Conservation (phyloP, 1,284 basidiomycete genomes). For the Ceratobasidium sp. region DNA sequence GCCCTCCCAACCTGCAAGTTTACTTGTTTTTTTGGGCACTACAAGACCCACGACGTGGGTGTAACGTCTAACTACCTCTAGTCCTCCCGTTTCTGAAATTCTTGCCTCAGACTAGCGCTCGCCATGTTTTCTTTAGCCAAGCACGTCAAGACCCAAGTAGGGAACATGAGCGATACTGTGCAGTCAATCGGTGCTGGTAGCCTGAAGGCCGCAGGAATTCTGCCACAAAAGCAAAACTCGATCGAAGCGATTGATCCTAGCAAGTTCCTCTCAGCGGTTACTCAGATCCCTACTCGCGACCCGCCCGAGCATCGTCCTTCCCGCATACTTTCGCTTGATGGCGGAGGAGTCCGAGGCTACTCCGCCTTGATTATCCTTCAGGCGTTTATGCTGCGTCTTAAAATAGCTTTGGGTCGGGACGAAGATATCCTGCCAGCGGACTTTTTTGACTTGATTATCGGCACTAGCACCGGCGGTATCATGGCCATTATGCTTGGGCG, state of each 20-base stretch:
- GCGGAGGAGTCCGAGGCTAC: slow-evolving; percentile 44
- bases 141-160: slow-evolving; percentile 8
- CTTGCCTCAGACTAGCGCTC: no score
- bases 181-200: not conserved
- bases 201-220: not conserved
- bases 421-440: slow-evolving; percentile 8
- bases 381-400: slow-evolving; percentile 32
- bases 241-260: not conserved
- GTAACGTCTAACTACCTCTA: no score
- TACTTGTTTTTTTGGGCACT: no score
- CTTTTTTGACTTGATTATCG: slow-evolving; percentile 32
- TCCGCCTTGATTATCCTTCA: slow-evolving; percentile 34
- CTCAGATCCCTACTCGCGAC: slow-evolving; percentile 9
- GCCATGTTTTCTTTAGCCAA: slow-evolving; percentile 11
- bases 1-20: no score
- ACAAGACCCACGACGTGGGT: no score
- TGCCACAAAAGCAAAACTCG: not conserved
- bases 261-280: not conserved
- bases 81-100: no score
- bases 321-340: slow-evolving; percentile 38
- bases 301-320: not conserved
- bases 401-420: not conserved
- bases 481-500: slow-evolving; percentile 54
- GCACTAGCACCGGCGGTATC: slow-evolving; percentile 43
- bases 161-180: slow-evolving; percentile 3